Base-by-base conservation (phyloP, 2,329 filamentous ascomycete genomes). In the Colletotrichum theobromicola region DNA sequence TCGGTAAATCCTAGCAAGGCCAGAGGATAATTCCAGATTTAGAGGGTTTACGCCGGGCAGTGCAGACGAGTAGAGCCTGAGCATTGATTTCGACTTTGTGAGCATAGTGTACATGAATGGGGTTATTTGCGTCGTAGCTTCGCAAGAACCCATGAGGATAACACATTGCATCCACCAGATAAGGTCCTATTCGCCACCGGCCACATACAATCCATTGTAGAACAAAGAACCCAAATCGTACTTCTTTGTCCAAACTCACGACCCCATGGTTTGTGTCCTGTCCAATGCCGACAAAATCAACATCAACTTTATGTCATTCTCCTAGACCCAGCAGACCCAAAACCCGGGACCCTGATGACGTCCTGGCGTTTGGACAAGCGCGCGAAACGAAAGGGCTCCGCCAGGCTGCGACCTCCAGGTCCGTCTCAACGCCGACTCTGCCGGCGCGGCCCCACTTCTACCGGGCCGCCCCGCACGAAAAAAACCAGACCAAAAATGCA, bases 391-490 rank as follows among this genome's bases (percentile, higher is more conserved):
- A n/a, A 32, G n/a, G 32, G 6, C 57, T 7, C 42, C n/a, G 57
- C 28, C 12, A 21, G 21, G 9, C 57, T 32, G 26, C 57, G 5
- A 60, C 28, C 60, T 62, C 60, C n/a, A n/a, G n/a, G n/a, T n/a
- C n/a, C 60, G 60, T 62, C 18, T 32, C 18, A 21, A 42, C 60
- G 64, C 50, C 53, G 62, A 60, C 53, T 55, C 35, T 32, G 21
- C 55, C 65, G 65, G 65, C 30, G 46, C 26, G 32, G 42, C 30
- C 35, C 67, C 61, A 65, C 53, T 63, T 24, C 34, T n/a, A 57
- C 42, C 72, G 72, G 61, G 61, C 61, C 67, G 72, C 72, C 72
- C 72, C 72, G 72, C 61, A 72, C 28, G 4, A 58, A 53, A 18
- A 32, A 34, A 71, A 50, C 18, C 30, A 24, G 26, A 18, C 66